Conservation (phyloP, 768 basidiomycete genomes). For the Lyophyllum semitale region DNA sequence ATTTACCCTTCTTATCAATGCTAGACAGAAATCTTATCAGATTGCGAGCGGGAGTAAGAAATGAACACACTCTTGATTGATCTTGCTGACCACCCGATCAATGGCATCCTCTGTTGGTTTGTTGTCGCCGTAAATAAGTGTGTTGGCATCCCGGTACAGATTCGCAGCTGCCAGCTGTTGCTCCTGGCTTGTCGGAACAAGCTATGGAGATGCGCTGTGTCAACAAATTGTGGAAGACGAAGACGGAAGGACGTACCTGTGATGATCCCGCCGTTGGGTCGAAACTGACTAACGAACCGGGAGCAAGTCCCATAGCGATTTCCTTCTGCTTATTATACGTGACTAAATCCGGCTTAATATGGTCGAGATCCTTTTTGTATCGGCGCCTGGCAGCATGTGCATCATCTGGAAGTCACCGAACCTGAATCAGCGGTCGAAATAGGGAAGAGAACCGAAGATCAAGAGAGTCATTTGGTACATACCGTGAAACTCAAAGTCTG, state of each 20-base stretch:
- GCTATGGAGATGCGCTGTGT: slow-evolving; percentile 29
- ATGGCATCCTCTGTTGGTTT: slow-evolving; percentile 96
- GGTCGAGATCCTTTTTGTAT: slow-evolving; percentile 92
- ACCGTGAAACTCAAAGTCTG: slow-evolving; percentile 93
- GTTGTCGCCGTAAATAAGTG: slow-evolving; percentile 90
- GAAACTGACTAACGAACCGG: slow-evolving; percentile 70
- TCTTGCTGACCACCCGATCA: slow-evolving; percentile 86
- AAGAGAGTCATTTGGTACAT: no score
- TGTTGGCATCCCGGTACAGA: slow-evolving; percentile 93
- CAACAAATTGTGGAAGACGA: not conserved
- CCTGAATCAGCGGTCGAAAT: not conserved
- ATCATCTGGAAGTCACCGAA: slow-evolving; percentile 69
- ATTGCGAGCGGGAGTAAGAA: not conserved
- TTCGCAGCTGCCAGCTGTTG: slow-evolving; percentile 75
- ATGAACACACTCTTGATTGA: slow-evolving; percentile 85
- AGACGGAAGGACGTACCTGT: slow-evolving; percentile 31
- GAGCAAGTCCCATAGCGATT: slow-evolving; percentile 70
- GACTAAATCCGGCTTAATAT: slow-evolving; percentile 83
- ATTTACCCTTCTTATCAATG: slow-evolving; percentile 87
- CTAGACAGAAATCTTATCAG: slow-evolving; percentile 37
- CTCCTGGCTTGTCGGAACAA: slow-evolving; percentile 56
- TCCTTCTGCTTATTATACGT: slow-evolving; percentile 92
- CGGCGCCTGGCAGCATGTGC: slow-evolving; percentile 84
- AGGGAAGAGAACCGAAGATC: slow-evolving; percentile 3
- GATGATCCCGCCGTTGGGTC: slow-evolving; percentile 49